phyloP scores from a whole-genome alignment of 176 grass and related monocot genomes.

The Aegilops longissima region DNA sequence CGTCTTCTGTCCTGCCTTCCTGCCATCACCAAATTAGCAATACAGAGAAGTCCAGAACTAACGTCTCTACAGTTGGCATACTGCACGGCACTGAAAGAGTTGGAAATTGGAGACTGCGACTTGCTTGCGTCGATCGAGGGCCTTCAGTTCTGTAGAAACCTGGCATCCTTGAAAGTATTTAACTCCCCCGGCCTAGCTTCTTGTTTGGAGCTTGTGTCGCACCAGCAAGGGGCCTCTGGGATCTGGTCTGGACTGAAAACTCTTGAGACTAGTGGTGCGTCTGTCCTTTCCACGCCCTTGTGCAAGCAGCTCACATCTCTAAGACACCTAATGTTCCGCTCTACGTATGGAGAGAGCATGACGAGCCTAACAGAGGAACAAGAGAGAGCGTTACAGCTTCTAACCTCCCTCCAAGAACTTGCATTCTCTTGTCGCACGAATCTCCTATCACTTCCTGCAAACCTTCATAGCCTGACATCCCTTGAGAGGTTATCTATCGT shows the following conservation, averaged over 20 bases:
- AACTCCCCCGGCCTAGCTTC: rapidly evolving
- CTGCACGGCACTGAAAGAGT: background rate
- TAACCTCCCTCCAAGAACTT: background rate
- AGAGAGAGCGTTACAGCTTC: background rate
- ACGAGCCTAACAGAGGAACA: slow-evolving; percentile 5
- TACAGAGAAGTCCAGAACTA: background rate
- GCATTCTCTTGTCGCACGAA: rapidly evolving
- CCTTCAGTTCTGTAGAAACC: background rate
- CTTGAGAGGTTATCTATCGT: background rate
- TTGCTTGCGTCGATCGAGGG: background rate
- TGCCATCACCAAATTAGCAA: background rate
- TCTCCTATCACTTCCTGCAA: background rate
- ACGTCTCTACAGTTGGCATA: background rate
- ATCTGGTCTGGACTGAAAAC: background rate
- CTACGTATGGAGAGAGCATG: background rate
- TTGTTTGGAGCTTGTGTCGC: background rate
- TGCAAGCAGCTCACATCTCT: slow-evolving; percentile 5
- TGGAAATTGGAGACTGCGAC: rapidly evolving
- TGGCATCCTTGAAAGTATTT: background rate
- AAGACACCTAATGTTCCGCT: background rate
- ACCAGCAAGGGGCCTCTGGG: background rate
- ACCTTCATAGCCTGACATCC: background rate
- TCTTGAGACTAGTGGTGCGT: background rate
- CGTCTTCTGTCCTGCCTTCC: background rate
- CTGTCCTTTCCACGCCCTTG: background rate